phyloP scores from a whole-genome alignment of 1,284 basidiomycete species.

The Chondrostereum purpureum region DNA sequence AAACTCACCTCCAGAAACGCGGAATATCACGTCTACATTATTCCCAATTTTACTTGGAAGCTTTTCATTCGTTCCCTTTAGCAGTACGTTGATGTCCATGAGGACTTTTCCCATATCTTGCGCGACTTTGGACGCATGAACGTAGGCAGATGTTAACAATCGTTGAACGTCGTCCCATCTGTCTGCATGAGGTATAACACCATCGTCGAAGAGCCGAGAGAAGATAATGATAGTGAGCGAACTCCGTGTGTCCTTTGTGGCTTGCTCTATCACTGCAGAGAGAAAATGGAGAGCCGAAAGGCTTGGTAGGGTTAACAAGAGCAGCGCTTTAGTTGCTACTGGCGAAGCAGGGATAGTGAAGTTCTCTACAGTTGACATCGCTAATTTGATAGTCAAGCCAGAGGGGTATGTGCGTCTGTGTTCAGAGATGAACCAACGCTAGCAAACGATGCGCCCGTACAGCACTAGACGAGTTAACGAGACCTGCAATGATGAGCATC shows the following conservation, averaged over 20 bases:
- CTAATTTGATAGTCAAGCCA: too few species aligned
- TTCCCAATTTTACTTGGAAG: conserved; percentile 30
- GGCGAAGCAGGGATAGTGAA: not conserved
- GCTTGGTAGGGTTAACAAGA: conserved; percentile 46
- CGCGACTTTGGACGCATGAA: conserved; percentile 66
- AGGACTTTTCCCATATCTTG: conserved; percentile 59
- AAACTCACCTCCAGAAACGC: conserved; percentile 41
- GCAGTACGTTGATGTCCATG: conserved; percentile 64
- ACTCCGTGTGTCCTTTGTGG: conserved; percentile 36
- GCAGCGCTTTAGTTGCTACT: conserved; percentile 25
- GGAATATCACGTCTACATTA: conserved; percentile 41
- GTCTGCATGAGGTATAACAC: conserved; percentile 37
- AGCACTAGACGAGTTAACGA: conserved; percentile 1
- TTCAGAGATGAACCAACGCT: too few species aligned
- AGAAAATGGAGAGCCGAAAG: conserved; percentile 49
- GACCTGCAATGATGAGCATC: not conserved
- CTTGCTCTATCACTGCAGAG: conserved; percentile 42
- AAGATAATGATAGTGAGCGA: conserved; percentile 58
- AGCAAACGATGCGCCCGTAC: conserved; percentile 8
- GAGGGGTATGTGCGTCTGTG: too few species aligned
- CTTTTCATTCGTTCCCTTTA: conserved; percentile 41
- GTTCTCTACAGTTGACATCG: too few species aligned
- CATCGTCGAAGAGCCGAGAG: conserved; percentile 47
- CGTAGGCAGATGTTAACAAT: conserved; percentile 67
- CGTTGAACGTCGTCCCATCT: conserved; percentile 58